Evolutionary conservation across 1,284 basidiomycete genomes (phyloP).

Genomic region (Puccinia polysora): DNA sequence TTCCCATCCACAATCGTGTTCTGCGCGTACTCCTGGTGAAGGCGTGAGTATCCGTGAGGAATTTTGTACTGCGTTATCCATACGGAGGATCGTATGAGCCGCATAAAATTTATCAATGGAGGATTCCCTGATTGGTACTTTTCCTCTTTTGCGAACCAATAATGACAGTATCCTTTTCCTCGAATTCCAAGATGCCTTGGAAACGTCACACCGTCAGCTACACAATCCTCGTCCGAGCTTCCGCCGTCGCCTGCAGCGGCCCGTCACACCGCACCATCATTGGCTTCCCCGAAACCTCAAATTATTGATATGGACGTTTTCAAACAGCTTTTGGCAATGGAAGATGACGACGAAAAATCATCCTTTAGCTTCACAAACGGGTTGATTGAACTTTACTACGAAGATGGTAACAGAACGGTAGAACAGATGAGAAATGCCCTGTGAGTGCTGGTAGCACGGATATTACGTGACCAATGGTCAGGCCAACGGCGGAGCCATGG

Average conservation of each 20-base stretch:
- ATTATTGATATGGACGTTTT: constrained; percentile 39
- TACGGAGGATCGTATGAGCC: not conserved
- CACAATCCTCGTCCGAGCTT: not conserved
- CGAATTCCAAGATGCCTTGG: constrained; percentile 1
- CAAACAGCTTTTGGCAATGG: constrained; percentile 38
- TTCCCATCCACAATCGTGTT: constrained; percentile 6
- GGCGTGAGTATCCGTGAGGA: constrained; percentile 10
- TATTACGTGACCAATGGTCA: too few species aligned
- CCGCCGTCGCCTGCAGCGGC: not conserved
- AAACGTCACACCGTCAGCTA: not conserved
- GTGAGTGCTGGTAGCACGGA: too few species aligned
- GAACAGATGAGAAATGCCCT: constrained; percentile 33
- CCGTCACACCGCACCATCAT: not conserved
- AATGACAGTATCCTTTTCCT: constrained; percentile 32
- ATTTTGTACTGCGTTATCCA: not conserved
- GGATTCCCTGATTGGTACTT: not conserved
- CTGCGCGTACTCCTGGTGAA: constrained; percentile 33
- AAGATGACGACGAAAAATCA: constrained; percentile 25
- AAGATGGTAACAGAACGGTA: constrained; percentile 19
- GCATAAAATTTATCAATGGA: too few species aligned
- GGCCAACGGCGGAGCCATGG: too few species aligned
- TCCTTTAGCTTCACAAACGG: constrained; percentile 26
- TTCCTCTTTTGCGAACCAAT: not conserved
- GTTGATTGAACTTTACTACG: constrained; percentile 29
- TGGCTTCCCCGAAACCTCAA: not conserved